phyloP scores from a whole-genome alignment of 2,329 filamentous ascomycete species.

The Aspergillus tubingensis region DNA sequence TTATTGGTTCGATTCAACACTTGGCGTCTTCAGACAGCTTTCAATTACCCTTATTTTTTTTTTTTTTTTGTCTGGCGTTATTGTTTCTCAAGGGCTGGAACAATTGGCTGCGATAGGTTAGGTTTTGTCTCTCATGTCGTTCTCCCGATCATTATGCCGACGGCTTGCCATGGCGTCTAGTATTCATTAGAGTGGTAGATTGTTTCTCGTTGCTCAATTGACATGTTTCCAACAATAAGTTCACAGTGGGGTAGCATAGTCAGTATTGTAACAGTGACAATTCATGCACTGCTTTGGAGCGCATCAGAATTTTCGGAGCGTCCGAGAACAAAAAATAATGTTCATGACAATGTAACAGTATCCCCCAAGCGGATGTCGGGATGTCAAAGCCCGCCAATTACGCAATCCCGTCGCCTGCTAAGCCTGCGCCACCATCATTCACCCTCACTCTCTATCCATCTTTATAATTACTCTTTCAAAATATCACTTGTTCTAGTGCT shows the following conservation, averaged over 20 bases:
- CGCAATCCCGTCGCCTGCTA: slow-evolving; percentile 8
- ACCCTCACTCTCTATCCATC: background rate
- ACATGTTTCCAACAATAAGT: background rate
- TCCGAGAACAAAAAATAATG: background rate
- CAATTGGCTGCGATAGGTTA: background rate
- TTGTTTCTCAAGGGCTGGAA: background rate
- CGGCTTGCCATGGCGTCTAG: background rate
- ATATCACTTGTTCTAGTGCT: too few species aligned
- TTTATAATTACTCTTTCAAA: background rate
- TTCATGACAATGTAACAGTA: background rate
- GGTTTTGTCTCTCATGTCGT: background rate
- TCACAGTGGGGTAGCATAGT: background rate
- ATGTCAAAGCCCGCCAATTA: slow-evolving; percentile 17
- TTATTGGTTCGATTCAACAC: background rate
- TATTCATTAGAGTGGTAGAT: background rate
- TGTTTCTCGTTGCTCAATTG: background rate
- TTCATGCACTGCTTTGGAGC: background rate
- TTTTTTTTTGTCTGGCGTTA: background rate
- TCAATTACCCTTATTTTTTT: background rate
- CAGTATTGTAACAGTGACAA: background rate
- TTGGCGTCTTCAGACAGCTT: background rate
- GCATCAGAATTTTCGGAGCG: background rate
- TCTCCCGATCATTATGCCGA: background rate
- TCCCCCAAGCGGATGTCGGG: background rate
- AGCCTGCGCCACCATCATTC: slow-evolving; percentile 12